A percentile compares a stretch with the other conserved stretches of the same genome.
Evolutionary conservation across 2,329 filamentous ascomycete species (phyloP).

Genomic region (Colletotrichum tropicicola): DNA sequence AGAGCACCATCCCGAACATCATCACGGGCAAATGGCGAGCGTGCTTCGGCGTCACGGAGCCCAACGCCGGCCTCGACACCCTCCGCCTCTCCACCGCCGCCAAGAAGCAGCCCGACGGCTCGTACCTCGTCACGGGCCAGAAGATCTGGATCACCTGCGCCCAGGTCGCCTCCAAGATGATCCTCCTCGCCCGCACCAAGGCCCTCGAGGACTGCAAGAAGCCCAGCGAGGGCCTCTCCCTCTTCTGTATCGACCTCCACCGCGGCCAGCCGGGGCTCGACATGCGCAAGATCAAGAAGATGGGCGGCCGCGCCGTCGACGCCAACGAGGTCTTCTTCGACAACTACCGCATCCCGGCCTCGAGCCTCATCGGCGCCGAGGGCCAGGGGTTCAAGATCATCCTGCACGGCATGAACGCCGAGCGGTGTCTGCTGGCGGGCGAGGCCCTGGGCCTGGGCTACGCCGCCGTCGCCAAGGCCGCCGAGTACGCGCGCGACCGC

Average conservation of each 20-base stretch:
- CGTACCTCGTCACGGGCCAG: constrained; percentile 77
- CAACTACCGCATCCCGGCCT: constrained; percentile 72
- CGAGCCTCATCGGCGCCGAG: constrained; percentile 75
- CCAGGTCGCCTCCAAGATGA: constrained; percentile 85
- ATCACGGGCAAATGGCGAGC: constrained; percentile 76
- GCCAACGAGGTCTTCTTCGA: constrained; percentile 92
- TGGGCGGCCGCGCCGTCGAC: constrained; percentile 84
- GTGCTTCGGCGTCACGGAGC: constrained; percentile 89
- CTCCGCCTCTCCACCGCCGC: constrained; percentile 75
- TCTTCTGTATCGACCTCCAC: constrained; percentile 85
- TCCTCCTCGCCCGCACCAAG: constrained; percentile 81
- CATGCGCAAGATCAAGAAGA: constrained; percentile 80
- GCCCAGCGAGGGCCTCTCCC: constrained; percentile 77
- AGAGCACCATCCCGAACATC: constrained; percentile 73
- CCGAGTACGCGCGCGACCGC: constrained; percentile 72
- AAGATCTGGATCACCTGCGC: constrained; percentile 93
- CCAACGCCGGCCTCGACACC: constrained; percentile 82
- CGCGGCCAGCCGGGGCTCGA: constrained; percentile 66
- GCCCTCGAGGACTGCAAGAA: constrained; percentile 73
- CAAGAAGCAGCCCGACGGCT: constrained; percentile 58
- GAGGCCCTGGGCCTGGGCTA: constrained; percentile 86
- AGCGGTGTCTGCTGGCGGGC: constrained; percentile 78
- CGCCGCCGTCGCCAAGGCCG: constrained; percentile 70
- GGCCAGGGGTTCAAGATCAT: constrained; percentile 83
- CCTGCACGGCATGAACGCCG: constrained; percentile 83